A percentile compares a stretch with the other conserved stretches of the same genome.
Conservation (phyloP, 179 eudicot genomes). For the Camellia oleifera region DNA sequence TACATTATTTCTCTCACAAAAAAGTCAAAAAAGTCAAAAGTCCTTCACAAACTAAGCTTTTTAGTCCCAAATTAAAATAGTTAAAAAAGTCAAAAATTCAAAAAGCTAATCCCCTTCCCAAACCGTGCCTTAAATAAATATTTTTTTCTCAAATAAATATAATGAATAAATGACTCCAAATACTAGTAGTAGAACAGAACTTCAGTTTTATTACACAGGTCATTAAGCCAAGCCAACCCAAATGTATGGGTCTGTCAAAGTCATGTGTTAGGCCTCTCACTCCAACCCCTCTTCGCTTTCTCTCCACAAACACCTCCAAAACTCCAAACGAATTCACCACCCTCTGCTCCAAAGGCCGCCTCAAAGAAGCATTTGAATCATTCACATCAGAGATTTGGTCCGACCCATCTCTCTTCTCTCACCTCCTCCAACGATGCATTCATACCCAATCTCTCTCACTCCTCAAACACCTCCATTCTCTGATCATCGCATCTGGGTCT, state of each 20-base stretch:
- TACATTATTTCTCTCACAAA: too few species aligned
- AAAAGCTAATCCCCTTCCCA: too few species aligned
- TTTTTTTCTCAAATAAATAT: too few species aligned
- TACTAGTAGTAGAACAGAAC: neutral
- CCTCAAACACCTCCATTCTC: slow-evolving; percentile 62
- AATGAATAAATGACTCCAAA: too few species aligned
- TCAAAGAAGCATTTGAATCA: slow-evolving; percentile 63
- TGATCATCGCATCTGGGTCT: slow-evolving; percentile 61
- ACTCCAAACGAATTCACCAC: slow-evolving; percentile 24
- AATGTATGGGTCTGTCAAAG: slow-evolving; percentile 28
- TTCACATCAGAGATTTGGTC: slow-evolving; percentile 46
- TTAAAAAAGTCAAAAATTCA: too few species aligned
- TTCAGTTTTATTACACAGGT: neutral
- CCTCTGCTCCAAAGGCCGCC: slow-evolving; percentile 50
- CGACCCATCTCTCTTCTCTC: slow-evolving; percentile 59
- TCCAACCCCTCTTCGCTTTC: slow-evolving; percentile 15
- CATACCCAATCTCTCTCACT: slow-evolving; percentile 36
- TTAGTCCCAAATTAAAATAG: too few species aligned
- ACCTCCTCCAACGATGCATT: slow-evolving; percentile 58
- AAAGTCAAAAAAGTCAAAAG: too few species aligned
- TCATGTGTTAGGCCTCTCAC: slow-evolving; percentile 18
- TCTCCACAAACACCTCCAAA: slow-evolving; percentile 22
- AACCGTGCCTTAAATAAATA: too few species aligned
- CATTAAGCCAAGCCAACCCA: neutral
- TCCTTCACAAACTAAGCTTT: too few species aligned